Conservation (phyloP, 164 flowering plant species). For the Annona squamosa region DNA sequence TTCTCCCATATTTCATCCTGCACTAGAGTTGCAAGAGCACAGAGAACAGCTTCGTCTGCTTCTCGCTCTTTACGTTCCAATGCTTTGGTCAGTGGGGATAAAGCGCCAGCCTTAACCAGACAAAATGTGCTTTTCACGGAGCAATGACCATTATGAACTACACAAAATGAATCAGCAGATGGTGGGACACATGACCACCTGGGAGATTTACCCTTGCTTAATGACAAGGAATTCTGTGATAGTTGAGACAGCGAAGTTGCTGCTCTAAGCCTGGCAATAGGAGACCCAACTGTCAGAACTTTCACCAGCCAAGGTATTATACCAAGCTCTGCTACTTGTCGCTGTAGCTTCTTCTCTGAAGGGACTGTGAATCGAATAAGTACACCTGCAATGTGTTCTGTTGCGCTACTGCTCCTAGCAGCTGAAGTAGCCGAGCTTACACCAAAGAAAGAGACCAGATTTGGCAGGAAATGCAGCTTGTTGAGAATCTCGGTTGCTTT, state of each 20-base stretch:
- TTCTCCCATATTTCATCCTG: slow-evolving; percentile 63
- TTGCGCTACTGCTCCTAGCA: slow-evolving; percentile 16
- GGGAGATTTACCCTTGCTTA: slow-evolving; percentile 35
- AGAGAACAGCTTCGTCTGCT: slow-evolving; percentile 68
- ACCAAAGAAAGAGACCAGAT: slow-evolving; percentile 35
- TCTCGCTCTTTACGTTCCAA: slow-evolving; percentile 57
- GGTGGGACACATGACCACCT: slow-evolving; percentile 60
- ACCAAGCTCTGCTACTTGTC: slow-evolving; percentile 47
- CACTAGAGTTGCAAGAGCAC: slow-evolving; percentile 59
- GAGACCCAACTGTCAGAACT: slow-evolving; percentile 49
- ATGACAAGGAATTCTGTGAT: slow-evolving; percentile 52
- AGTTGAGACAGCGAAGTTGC: slow-evolving; percentile 68
- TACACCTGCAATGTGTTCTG: slow-evolving; percentile 49
- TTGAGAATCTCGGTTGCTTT: slow-evolving; percentile 50
- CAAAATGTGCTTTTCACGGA: slow-evolving; percentile 58
- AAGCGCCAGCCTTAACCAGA: slow-evolving; percentile 64
- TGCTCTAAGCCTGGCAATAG: slow-evolving; percentile 44
- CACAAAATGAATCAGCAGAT: slow-evolving; percentile 42
- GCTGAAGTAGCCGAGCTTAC: slow-evolving; percentile 16
- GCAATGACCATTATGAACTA: slow-evolving; percentile 67
- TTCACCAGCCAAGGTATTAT: slow-evolving; percentile 58
- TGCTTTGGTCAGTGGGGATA: slow-evolving; percentile 42
- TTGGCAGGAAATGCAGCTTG: slow-evolving; percentile 41
- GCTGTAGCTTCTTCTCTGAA: slow-evolving; percentile 64
- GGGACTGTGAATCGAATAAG: slow-evolving; percentile 60